A percentile compares a stretch with the other conserved stretches of the same genome.
phyloP scores from a whole-genome alignment of 1,284 basidiomycete genomes.

The Macrocystidia cucumis region DNA sequence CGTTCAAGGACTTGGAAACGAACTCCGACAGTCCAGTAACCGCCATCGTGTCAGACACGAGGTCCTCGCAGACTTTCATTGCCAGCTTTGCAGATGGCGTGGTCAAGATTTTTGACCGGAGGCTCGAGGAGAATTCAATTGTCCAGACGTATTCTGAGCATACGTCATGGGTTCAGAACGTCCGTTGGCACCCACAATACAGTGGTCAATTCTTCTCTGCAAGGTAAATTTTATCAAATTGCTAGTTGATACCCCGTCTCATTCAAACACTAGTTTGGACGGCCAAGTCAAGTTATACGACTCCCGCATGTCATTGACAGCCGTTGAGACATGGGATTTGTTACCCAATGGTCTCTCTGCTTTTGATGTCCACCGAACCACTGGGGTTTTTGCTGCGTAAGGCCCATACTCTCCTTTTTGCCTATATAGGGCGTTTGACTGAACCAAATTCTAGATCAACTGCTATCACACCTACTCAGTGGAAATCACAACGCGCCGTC shows the following conservation, averaged over 20 bases:
- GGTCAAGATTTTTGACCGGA: slow-evolving; percentile 88
- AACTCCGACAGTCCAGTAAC: slow-evolving; percentile 89
- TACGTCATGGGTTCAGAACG: slow-evolving; percentile 87
- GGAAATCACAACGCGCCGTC: slow-evolving; percentile 54
- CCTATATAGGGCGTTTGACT: no score
- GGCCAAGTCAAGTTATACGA: slow-evolving; percentile 95
- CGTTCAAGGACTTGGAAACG: slow-evolving; percentile 74
- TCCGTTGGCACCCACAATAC: slow-evolving; percentile 76
- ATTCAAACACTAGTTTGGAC: slow-evolving; percentile 55
- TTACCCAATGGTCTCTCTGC: slow-evolving; percentile 73
- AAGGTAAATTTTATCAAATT: slow-evolving; percentile 45
- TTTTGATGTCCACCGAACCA: slow-evolving; percentile 84
- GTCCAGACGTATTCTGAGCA: slow-evolving; percentile 82
- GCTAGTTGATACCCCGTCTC: not conserved
- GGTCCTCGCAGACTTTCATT: slow-evolving; percentile 76
- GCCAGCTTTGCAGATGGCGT: slow-evolving; percentile 93
- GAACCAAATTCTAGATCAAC: slow-evolving; percentile 41
- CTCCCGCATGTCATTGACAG: slow-evolving; percentile 59
- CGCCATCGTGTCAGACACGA: slow-evolving; percentile 74
- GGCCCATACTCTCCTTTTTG: slow-evolving; percentile 31
- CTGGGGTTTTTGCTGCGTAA: slow-evolving; percentile 84
- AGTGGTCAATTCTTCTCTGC: slow-evolving; percentile 83
- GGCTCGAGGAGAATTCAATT: slow-evolving; percentile 80
- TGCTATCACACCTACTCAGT: slow-evolving; percentile 46
- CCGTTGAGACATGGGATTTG: slow-evolving; percentile 61